A percentile compares a stretch with the other conserved stretches of the same genome.
These are phyloP conservation scores for Rhodamnia argentea DNA, from an alignment of 345 rosid species.

Conservation along the genomic window DNA sequence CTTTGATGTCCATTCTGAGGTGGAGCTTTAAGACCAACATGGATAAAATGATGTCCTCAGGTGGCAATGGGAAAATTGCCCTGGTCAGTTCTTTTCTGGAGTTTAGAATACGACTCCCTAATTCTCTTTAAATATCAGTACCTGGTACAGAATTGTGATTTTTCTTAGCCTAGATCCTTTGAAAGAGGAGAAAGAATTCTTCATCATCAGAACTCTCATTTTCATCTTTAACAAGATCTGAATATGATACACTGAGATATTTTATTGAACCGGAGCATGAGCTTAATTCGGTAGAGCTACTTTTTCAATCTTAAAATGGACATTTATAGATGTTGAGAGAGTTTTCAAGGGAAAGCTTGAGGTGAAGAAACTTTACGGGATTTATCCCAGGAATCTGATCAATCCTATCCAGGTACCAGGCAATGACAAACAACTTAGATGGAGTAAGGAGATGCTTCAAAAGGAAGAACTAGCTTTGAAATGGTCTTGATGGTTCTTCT, in stretches of 20 bases:
- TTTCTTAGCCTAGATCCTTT: neutral
- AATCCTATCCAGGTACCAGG: neutral
- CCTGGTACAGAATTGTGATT: neutral
- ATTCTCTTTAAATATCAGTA: neutral
- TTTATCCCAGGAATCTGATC: neutral
- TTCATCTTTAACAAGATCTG: neutral
- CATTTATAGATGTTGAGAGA: neutral
- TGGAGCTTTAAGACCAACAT: conserved; percentile 70
- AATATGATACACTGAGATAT: neutral
- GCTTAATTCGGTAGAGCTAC: neutral
- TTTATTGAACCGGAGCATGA: neutral
- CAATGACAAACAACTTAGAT: neutral
- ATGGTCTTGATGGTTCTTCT: neutral
- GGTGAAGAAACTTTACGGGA: neutral
- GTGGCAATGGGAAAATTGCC: conserved; percentile 41
- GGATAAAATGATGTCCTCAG: conserved; percentile 52
- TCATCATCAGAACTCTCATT: neutral
- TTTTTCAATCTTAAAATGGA: neutral
- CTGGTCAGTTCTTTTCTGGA: conserved; percentile 33
- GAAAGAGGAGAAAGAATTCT: neutral
- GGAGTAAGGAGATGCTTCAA: neutral
- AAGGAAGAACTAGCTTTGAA: neutral
- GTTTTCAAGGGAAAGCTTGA: neutral
- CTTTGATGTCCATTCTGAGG: conserved; percentile 54
- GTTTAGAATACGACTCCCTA: neutral